These are phyloP conservation scores for Zymoseptoria pseudotritici DNA, from an alignment of 2,329 filamentous ascomycete genomes.

Conservation along the genomic window DNA sequence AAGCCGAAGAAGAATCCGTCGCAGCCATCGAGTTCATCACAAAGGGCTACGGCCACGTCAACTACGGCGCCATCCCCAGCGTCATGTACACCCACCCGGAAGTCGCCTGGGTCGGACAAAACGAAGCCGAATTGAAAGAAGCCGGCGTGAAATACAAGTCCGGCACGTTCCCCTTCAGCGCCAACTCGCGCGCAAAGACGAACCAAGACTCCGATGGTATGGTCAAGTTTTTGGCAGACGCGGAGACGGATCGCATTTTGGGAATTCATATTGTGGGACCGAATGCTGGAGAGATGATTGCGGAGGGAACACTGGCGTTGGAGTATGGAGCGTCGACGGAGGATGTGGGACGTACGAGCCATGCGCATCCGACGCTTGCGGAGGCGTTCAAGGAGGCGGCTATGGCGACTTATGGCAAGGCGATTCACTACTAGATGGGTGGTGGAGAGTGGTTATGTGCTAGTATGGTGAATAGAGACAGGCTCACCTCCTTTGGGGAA, in stretches of 20 bases:
- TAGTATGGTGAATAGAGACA: neutral
- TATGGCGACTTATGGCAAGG: constrained; percentile 92
- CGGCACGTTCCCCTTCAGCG: constrained; percentile 92
- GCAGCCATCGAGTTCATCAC: constrained; percentile 94
- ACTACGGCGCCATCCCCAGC: constrained; percentile 94
- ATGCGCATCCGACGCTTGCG: constrained; percentile 90
- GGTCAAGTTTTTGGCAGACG: constrained; percentile 95
- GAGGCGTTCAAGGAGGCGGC: constrained; percentile 99
- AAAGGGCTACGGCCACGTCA: constrained; percentile 96
- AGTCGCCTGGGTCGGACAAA: constrained; percentile 97
- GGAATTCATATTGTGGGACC: constrained; percentile 95
- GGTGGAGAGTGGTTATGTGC: neutral
- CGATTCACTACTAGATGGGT: constrained; percentile 76
- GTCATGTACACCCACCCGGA: constrained; percentile 99
- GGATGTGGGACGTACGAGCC: constrained; percentile 89
- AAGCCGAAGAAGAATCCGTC: constrained; percentile 96
- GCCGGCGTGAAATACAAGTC: constrained; percentile 85
- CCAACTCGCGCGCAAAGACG: constrained; percentile 98
- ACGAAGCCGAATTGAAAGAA: constrained; percentile 89
- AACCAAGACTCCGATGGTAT: constrained; percentile 93
- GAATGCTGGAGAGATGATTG: constrained; percentile 98
- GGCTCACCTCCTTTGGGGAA: neutral
- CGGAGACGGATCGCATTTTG: constrained; percentile 90
- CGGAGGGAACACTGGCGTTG: constrained; percentile 86
- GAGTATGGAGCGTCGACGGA: constrained; percentile 96